phyloP scores from a whole-genome alignment of 176 grass and related monocot species.

The Bromus sterilis region DNA sequence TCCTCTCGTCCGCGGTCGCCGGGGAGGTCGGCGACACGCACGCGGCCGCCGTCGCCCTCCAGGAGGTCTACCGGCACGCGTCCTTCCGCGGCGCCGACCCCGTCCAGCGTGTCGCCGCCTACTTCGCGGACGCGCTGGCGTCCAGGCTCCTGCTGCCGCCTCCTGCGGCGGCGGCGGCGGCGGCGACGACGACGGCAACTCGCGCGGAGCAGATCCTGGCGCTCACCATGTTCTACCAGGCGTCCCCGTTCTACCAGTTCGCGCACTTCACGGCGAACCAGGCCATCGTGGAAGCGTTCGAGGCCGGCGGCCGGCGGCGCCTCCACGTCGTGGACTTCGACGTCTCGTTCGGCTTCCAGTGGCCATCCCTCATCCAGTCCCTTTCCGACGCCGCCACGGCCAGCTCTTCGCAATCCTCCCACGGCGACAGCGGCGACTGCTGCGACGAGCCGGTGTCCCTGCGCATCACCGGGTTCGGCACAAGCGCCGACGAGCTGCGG shows the following conservation, averaged over 20 bases:
- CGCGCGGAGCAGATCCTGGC: constrained; percentile 41
- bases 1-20: constrained; percentile 42
- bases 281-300: constrained; percentile 80
- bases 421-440: background rate
- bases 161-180: background rate
- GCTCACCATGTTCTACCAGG: constrained; percentile 68
- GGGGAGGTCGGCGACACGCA: constrained; percentile 17
- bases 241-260: constrained; percentile 63
- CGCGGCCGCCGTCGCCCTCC: constrained; percentile 32
- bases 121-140: constrained; percentile 60
- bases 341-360: constrained; percentile 80
- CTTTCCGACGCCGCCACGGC: constrained; percentile 37
- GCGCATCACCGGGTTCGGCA: constrained; percentile 53
- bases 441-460: constrained; percentile 31
- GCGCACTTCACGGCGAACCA: constrained; percentile 96
- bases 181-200: background rate
- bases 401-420: background rate
- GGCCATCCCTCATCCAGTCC: constrained; percentile 90
- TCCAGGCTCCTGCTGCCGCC: constrained; percentile 22
- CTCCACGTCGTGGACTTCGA: constrained; percentile 82
- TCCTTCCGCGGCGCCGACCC: constrained; percentile 46
- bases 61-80: constrained; percentile 42
- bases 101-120: constrained; percentile 44
- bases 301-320: constrained; percentile 14
- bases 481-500: constrained; percentile 41